Base-by-base conservation (phyloP, 2,329 filamentous ascomycete species). In the Pseudogymnoascus sp. region DNA sequence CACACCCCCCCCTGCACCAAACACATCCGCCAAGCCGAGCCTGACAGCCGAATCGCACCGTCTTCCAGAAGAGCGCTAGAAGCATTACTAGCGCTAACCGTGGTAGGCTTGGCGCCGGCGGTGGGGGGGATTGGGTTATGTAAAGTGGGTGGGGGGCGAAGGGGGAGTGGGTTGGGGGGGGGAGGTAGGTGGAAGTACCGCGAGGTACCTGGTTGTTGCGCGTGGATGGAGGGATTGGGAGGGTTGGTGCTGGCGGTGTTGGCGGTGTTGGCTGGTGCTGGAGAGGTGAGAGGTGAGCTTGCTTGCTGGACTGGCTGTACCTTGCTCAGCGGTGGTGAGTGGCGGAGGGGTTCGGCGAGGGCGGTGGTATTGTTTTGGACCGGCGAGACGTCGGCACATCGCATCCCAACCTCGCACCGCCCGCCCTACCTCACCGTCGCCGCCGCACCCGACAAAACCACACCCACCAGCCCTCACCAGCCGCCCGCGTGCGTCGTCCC, bases 341-440 rank as follows among this genome's bases (percentile, higher is more conserved):
- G 44, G 44, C 44, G 44, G 5, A 23, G 42, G 42, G 18, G 44
- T n/a, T 28, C 44, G 14, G 44, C 44, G 44, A 50, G 6, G 23
- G 44, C 44, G 44, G 3, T 50, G 44, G 23, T 28, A 16, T 23
- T 28, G 14, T 28, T 50, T 28, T 4, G 3, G 12, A 28, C 3
- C 44, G 44, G 44, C 44, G 23, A 50, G 14, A 28, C 38, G 38
- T 42, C 38, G 38, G 38, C 38, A 11, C 23, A 25, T 6, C 23
- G 2, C 23, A 25, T 25, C 21, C 23, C 44, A 74, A 0, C 67
- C 71, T 73, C 0, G 76, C 76, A 0, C 75, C 2, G 77, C 76
- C 59, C 76, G 78, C 28, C 28, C 28, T 31, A 31, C 61, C 68
- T 72, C 53, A 79, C 78, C 60, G 72, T 70, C 18, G 76, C 73